phyloP scores from a whole-genome alignment of 2,329 filamentous ascomycete species.

The Ilyonectria robusta region DNA sequence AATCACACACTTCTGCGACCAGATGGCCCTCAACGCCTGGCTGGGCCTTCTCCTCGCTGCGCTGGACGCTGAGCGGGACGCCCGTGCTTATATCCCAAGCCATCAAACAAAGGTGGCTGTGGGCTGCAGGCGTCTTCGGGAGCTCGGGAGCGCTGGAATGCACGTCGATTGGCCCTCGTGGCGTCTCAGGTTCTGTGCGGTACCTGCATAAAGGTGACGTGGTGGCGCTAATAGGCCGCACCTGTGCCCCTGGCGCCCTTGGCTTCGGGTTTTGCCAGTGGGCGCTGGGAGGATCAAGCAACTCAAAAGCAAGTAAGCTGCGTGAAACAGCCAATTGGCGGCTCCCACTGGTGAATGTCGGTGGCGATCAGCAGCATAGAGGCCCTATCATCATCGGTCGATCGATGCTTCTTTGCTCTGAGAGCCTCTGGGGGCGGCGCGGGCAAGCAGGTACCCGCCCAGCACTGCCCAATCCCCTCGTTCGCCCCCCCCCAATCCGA shows the following conservation, averaged over 20 bases:
- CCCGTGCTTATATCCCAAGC: constrained; percentile 13
- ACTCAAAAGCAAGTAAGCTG: background rate
- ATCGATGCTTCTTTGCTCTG: background rate
- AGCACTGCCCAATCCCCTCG: background rate
- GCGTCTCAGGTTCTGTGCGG: constrained; percentile 52
- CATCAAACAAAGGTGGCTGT: constrained; percentile 38
- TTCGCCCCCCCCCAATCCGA: background rate
- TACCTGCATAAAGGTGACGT: constrained; percentile 48
- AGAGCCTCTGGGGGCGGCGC: background rate
- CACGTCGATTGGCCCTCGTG: constrained; percentile 49
- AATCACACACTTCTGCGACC: constrained; percentile 5
- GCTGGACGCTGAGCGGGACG: constrained; percentile 1
- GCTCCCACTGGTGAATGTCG: background rate
- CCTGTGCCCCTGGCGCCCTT: background rate
- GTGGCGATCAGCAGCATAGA: background rate
- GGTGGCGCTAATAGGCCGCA: constrained; percentile 34
- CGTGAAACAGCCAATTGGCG: background rate
- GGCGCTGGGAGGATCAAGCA: background rate
- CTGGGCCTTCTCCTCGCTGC: constrained; percentile 3
- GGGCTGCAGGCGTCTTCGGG: constrained; percentile 30
- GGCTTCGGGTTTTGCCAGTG: background rate
- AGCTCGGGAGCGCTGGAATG: constrained; percentile 32
- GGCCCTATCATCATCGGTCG: background rate
- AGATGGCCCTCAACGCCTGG: constrained; percentile 17
- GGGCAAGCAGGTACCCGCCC: background rate